These are phyloP conservation scores for Claviceps spartinae DNA, from an alignment of 2,329 filamentous ascomycete genomes.

Conservation along the genomic window DNA sequence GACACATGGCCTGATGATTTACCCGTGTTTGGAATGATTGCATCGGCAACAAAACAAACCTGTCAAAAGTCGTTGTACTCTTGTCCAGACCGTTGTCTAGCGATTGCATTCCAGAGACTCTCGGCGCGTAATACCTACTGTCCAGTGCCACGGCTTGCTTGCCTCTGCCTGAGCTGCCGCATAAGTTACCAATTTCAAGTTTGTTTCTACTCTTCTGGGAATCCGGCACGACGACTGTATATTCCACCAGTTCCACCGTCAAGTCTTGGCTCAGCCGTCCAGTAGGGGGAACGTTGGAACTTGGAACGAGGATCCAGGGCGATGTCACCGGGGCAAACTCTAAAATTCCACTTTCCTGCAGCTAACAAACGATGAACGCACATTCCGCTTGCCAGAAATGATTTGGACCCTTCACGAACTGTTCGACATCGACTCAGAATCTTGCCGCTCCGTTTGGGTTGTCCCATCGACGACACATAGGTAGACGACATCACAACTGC, in stretches of 20 bases:
- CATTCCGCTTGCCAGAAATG: not conserved
- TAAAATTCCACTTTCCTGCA: not conserved
- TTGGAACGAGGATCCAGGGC: not conserved
- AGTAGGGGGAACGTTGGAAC: not conserved
- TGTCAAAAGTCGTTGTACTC: not conserved
- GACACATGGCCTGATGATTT: not conserved
- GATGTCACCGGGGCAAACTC: not conserved
- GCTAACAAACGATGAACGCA: not conserved
- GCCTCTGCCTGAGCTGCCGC: not conserved
- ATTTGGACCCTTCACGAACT: not conserved
- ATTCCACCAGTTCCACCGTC: not conserved
- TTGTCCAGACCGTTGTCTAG: not conserved
- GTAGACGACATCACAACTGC: not conserved
- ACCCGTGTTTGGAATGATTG: not conserved
- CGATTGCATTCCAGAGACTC: conserved; percentile 1
- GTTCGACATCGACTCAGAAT: not conserved
- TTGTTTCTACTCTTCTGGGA: no score
- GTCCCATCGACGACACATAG: not conserved
- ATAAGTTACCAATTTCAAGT: not conserved
- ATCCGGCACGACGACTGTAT: no score
- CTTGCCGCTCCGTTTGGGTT: not conserved
- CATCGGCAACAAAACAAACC: not conserved
- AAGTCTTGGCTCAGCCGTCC: not conserved
- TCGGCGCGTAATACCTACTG: not conserved
- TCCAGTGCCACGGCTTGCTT: not conserved